Evolutionary conservation across 192 early-diverging fungal species (phyloP), one percentile per base, ranked within the genome.

Genomic region (Geranomyces variabilis): DNA sequence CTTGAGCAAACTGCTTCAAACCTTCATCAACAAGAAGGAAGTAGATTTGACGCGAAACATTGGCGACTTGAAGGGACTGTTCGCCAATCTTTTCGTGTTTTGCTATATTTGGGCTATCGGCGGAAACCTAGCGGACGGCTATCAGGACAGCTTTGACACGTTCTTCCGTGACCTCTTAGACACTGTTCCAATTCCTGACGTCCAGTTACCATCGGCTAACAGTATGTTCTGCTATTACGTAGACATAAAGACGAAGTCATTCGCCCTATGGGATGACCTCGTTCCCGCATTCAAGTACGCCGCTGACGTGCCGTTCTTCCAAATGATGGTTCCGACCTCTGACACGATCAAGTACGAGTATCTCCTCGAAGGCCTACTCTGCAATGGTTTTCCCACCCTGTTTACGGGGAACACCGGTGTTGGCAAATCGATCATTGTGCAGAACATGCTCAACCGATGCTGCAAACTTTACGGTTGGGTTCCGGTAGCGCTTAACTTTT

Each of bases 321-420:
- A 88, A 74, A 88, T 88, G 84, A 88, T 86, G 64, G 86, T 88
- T 41, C 86, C 82, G 1, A 88, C 86, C 1, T 45, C 75, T 28
- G 86, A 88, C 71, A 88, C 86, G 8, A 75, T 88, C 15, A 86
- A 86, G 67, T 88, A 86, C 69, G 72, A 77, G 17, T 88, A 81
- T 57, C 64, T 88, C 47, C 69, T 86, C n/a, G 84, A 88, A 47
- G 61, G 63, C 9, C 75, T 88, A 7, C 33, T 86, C 5, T 57
- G 53, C 30, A 83, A 81, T 46, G 73, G 80, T 0, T 88, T 69
- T 57, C 79, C 83, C 14, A 83, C 83, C 13, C 64, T 88, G 0
- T 81, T 88, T 43, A 84, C 81, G 19, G 86, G 86, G 30, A 79
- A 76, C 51, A 88, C 81, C 6, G 86, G 86, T 43, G 86, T 88